These are phyloP conservation scores for Sarocladiaceae sp. DNA, from an alignment of 2,329 filamentous ascomycete genomes.

Conservation along the genomic window DNA sequence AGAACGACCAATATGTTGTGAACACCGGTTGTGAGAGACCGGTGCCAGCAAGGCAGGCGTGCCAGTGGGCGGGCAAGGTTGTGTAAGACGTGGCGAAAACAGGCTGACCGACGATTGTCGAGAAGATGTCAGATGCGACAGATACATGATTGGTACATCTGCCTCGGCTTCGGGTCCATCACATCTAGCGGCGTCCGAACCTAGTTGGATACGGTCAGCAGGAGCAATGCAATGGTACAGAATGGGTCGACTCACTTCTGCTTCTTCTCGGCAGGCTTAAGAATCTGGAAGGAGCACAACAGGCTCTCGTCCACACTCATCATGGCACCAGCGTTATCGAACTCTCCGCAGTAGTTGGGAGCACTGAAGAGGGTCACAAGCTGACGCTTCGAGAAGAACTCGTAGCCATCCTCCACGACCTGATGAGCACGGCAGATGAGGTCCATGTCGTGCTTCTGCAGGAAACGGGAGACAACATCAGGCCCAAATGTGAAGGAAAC, in stretches of 20 bases:
- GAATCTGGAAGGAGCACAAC: slow-evolving; percentile 98
- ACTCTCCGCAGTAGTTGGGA: slow-evolving; percentile 98
- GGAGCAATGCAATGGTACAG: slow-evolving; percentile 26
- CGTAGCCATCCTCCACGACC: slow-evolving; percentile 97
- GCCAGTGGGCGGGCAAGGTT: slow-evolving; percentile 4
- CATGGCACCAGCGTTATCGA: slow-evolving; percentile 99
- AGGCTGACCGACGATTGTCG: slow-evolving; percentile 2
- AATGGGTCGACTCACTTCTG: slow-evolving; percentile 88
- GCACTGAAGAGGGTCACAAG: slow-evolving; percentile 96
- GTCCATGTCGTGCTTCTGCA: slow-evolving; percentile 99
- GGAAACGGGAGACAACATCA: slow-evolving; percentile 92
- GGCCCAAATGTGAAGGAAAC: slow-evolving; percentile 98
- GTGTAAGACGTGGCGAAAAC: neutral
- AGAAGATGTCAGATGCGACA: slow-evolving; percentile 5
- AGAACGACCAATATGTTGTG: slow-evolving; percentile 8
- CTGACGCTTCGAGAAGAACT: slow-evolving; percentile 98
- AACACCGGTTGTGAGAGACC: neutral
- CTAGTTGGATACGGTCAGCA: slow-evolving; percentile 71
- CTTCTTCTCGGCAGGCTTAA: slow-evolving; percentile 99
- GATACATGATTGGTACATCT: slow-evolving; percentile 6
- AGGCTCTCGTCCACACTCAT: slow-evolving; percentile 99
- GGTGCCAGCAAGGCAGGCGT: slow-evolving; percentile 6
- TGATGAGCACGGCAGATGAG: slow-evolving; percentile 98
- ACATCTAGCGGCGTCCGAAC: slow-evolving; percentile 82
- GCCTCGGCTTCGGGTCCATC: slow-evolving; percentile 3